These are phyloP conservation scores for Phymatotrichopsis omnivora DNA, from an alignment of 2,329 filamentous ascomycete genomes.

Conservation along the genomic window DNA sequence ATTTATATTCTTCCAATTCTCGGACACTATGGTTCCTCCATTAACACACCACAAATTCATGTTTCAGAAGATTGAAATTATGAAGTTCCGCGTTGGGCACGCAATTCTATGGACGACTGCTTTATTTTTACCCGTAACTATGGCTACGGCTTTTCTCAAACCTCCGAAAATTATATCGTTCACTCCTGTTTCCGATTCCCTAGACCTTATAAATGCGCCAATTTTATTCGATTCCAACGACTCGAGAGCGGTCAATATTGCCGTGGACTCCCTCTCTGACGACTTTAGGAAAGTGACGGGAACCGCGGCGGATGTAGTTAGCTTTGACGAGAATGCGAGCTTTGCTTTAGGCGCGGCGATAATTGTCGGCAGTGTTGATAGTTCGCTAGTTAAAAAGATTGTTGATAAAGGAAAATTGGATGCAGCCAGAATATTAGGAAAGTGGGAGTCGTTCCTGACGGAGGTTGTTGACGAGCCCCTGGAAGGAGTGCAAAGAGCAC, in stretches of 20 bases:
- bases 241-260: constrained; percentile 10
- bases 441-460: constrained; percentile 60
- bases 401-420: constrained; percentile 49
- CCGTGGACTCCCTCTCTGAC: constrained; percentile 7
- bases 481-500: constrained; percentile 45
- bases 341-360: constrained; percentile 39
- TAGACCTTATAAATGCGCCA: too few relatives aligned
- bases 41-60: too few relatives aligned
- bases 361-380: constrained; percentile 57
- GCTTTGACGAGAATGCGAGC: not conserved
- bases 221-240: constrained; percentile 6
- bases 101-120: too few relatives aligned
- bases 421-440: constrained; percentile 45
- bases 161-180: too few relatives aligned
- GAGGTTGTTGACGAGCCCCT: constrained; percentile 48
- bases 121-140: too few relatives aligned
- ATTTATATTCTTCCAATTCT: too few relatives aligned
- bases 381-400: constrained; percentile 52
- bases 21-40: too few relatives aligned
- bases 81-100: too few relatives aligned
- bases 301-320: not conserved
- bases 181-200: too few relatives aligned
- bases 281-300: constrained; percentile 10
- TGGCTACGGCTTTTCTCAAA: too few relatives aligned
- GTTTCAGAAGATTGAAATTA: too few relatives aligned